phyloP scores from a whole-genome alignment of 2,329 filamentous ascomycete species.

The Lecanicillium sp. region DNA sequence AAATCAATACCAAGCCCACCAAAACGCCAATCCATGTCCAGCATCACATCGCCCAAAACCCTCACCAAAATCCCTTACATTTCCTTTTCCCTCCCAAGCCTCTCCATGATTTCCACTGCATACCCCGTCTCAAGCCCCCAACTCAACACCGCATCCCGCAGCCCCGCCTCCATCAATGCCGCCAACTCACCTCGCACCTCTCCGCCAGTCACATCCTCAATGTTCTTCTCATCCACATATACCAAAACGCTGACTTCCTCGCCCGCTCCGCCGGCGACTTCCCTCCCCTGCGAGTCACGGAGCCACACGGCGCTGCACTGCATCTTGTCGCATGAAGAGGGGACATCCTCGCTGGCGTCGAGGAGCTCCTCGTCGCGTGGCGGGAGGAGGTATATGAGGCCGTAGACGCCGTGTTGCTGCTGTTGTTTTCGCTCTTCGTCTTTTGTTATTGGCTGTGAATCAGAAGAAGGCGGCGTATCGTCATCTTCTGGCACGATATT shows the following conservation, averaged over 20 bases:
- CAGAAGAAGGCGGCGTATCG: neutral
- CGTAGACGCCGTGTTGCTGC: conserved; percentile 44
- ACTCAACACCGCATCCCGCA: conserved; percentile 46
- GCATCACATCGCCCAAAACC: too few species aligned
- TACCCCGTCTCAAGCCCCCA: conserved; percentile 49
- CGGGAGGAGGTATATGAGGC: conserved; percentile 47
- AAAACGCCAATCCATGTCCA: too few species aligned
- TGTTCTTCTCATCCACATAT: conserved; percentile 47
- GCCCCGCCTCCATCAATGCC: conserved; percentile 54
- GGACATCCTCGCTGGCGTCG: conserved; percentile 56
- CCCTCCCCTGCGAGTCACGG: conserved; percentile 13
- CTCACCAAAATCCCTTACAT: too few species aligned
- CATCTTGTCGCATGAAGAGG: conserved; percentile 50
- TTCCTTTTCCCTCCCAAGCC: conserved; percentile 24
- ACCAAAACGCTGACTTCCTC: conserved; percentile 37
- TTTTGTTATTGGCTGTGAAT: neutral
- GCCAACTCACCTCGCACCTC: conserved; percentile 51
- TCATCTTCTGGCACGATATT: conserved; percentile 45
- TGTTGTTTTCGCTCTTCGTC: too few species aligned
- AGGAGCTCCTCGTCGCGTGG: conserved; percentile 41
- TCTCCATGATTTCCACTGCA: conserved; percentile 45
- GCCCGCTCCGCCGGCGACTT: conserved; percentile 11
- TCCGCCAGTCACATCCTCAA: conserved; percentile 32
- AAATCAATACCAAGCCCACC: too few species aligned
- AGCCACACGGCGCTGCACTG: conserved; percentile 24